phyloP scores from a whole-genome alignment of 2,329 filamentous ascomycete species.

The Neocatenulostroma microsporum region DNA sequence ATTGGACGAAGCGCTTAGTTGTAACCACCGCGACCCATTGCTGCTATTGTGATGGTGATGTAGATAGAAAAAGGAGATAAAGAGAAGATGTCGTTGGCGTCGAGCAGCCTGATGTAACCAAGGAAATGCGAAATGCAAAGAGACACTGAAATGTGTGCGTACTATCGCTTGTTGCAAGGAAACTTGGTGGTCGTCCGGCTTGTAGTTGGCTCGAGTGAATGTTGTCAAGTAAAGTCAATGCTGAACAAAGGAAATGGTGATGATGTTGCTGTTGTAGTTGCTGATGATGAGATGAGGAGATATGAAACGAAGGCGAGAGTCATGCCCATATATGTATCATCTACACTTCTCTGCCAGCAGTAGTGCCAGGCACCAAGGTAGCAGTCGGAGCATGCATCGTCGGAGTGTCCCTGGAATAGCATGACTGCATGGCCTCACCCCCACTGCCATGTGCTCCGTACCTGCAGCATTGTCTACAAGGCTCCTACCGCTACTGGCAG shows the following conservation, averaged over 20 bases:
- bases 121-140: constrained; percentile 6
- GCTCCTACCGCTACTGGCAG: not conserved
- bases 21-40: constrained; percentile 37
- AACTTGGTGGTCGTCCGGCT: not conserved
- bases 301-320: not conserved
- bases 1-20: constrained; percentile 29
- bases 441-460: constrained; percentile 4
- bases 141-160: constrained; percentile 9
- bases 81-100: constrained; percentile 4
- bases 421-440: constrained; percentile 1
- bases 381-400: no score
- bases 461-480: constrained; percentile 2
- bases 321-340: constrained; percentile 6
- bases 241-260: constrained; percentile 5
- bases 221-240: constrained; percentile 1
- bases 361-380: not conserved
- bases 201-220: constrained; percentile 4
- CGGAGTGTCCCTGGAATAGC: no score
- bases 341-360: constrained; percentile 2
- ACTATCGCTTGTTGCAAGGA: constrained; percentile 1
- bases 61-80: constrained; percentile 7
- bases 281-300: not conserved
- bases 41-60: constrained; percentile 12
- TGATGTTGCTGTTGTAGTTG: constrained; percentile 1
- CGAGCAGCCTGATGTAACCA: constrained; percentile 2